phyloP scores from a whole-genome alignment of 805 yeast species.

The Candida ortonii region DNA sequence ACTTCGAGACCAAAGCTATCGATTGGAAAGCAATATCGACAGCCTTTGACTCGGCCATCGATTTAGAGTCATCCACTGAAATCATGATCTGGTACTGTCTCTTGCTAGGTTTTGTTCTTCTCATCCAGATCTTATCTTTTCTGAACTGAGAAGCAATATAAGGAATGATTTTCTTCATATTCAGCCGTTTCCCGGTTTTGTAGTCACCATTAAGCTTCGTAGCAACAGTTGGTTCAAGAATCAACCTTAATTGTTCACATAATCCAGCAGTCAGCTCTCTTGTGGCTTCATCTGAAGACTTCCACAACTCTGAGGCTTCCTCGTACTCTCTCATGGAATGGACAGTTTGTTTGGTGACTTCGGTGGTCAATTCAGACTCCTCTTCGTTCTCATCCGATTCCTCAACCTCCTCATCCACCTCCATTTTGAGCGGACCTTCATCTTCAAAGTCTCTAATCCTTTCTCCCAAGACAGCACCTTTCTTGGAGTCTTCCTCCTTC shows the following conservation, averaged over 20 bases:
- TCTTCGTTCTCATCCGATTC: conserved; percentile 30
- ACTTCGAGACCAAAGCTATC: conserved; percentile 89
- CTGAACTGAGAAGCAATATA: conserved; percentile 97
- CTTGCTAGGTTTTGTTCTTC: conserved; percentile 96
- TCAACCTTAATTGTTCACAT: conserved; percentile 89
- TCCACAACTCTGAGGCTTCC: conserved; percentile 79
- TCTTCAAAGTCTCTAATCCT: conserved; percentile 27
- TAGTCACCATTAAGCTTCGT: conserved; percentile 94
- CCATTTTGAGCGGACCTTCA: conserved; percentile 47
- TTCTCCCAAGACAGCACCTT: conserved; percentile 23
- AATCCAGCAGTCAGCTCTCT: conserved; percentile 82
- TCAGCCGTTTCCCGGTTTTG: conserved; percentile 93
- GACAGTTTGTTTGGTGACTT: conserved; percentile 10
- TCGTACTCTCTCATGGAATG: conserved; percentile 37
- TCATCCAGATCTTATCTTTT: conserved; percentile 96
- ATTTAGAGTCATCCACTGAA: conserved; percentile 94
- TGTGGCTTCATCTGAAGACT: conserved; percentile 75
- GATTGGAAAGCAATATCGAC: conserved; percentile 92
- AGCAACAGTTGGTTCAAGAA: conserved; percentile 94
- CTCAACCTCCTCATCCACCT: conserved; percentile 31
- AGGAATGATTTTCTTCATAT: conserved; percentile 96
- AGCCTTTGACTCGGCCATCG: conserved; percentile 92
- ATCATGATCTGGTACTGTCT: conserved; percentile 97
- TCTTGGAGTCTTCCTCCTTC: conserved; percentile 7
- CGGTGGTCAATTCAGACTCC: background rate